phyloP scores from a whole-genome alignment of 257 asterid genomes.

The Solanum lignicaule region DNA sequence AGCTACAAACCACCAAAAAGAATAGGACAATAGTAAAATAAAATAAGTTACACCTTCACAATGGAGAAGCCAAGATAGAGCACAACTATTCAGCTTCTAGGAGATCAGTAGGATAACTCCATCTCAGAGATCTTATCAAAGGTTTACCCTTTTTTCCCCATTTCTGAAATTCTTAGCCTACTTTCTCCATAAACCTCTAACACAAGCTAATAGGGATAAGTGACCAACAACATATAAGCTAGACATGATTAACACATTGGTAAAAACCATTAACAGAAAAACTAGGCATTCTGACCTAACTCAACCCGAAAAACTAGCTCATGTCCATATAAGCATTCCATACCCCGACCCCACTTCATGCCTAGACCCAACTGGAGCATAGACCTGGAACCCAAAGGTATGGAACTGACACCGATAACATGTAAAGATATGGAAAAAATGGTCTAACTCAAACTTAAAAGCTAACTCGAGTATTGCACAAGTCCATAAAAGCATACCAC shows the following conservation, averaged over 20 bases:
- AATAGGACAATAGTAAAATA: not conserved
- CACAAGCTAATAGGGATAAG: not conserved
- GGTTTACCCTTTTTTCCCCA: not conserved
- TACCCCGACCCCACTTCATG: not conserved
- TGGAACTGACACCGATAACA: not conserved
- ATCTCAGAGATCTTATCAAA: not conserved
- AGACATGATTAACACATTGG: not conserved
- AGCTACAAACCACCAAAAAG: not conserved
- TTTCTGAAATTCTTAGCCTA: not conserved
- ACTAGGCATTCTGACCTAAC: not conserved
- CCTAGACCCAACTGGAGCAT: not conserved
- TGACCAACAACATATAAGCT: not conserved
- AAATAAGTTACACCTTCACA: not conserved
- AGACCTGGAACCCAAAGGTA: not conserved
- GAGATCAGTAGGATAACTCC: not conserved
- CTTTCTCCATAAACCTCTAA: not conserved
- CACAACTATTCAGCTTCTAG: not conserved
- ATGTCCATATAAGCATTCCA: not conserved
- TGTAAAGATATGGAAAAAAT: not conserved
- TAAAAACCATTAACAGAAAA: not conserved
- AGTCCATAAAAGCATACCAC: not conserved
- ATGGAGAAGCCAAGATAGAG: not conserved
- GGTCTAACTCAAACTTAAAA: not conserved
- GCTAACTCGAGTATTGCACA: not conserved
- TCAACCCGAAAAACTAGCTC: not conserved